Percentiles rank a stretch among this genome's conserved stretches.
These are phyloP conservation scores for Metrosideros polymorpha DNA, from an alignment of 441 rosid genomes.

Conservation along the genomic window DNA sequence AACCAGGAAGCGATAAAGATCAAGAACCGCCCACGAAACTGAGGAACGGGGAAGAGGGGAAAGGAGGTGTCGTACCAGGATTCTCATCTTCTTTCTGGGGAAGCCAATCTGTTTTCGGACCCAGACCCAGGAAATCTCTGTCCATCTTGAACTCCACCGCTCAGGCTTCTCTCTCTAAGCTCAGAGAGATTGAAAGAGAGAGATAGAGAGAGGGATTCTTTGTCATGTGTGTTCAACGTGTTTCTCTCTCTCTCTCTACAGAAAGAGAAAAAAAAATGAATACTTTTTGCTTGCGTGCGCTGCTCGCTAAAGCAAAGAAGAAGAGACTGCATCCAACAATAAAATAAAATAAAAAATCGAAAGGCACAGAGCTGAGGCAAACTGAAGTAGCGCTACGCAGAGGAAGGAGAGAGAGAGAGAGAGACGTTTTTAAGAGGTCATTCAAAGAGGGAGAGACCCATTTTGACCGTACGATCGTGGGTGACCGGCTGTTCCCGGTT, in stretches of 20 bases:
- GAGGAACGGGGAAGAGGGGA: neutral
- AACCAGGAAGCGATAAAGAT: neutral
- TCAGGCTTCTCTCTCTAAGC: neutral
- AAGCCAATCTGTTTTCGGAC: conserved; percentile 24
- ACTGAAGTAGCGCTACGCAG: neutral
- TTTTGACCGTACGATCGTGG: neutral
- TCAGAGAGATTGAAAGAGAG: neutral
- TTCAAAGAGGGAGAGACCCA: neutral
- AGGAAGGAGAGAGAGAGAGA: neutral
- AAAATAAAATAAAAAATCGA: neutral
- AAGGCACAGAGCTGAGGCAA: neutral
- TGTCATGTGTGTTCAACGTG: too few relatives aligned
- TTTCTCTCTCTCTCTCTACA: neutral
- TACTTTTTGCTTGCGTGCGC: neutral
- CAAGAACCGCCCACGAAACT: neutral
- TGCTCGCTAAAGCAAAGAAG: neutral
- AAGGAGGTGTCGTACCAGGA: conserved; percentile 23
- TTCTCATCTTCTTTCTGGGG: conserved; percentile 41
- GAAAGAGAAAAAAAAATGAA: neutral
- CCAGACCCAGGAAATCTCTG: conserved; percentile 58
- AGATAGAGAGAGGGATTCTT: too few relatives aligned
- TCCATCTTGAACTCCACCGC: conserved; percentile 25
- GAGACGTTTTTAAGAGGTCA: neutral
- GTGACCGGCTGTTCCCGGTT: neutral
- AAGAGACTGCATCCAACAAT: neutral